Percentiles rank a stretch among this genome's conserved stretches.
Conservation (phyloP, 257 asterid species). For the Ilex aquifolium region DNA sequence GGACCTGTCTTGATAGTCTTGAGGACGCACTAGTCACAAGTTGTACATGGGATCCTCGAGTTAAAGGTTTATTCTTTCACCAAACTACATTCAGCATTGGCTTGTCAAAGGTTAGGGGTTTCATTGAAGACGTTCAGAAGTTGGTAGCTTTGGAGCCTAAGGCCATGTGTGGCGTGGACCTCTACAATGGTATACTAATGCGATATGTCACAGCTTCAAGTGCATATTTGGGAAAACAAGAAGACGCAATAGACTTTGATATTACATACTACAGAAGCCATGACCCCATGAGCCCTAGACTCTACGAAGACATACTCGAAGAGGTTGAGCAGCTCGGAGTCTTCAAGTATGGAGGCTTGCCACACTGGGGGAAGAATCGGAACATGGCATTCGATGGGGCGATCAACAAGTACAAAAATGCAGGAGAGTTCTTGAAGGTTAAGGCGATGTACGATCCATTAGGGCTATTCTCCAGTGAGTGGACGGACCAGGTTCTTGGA, state of each 20-base stretch:
- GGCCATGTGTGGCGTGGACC: constrained; percentile 13
- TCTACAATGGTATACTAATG: constrained; percentile 20
- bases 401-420: constrained; percentile 15
- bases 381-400: constrained; percentile 20
- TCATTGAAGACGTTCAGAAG: constrained; percentile 16
- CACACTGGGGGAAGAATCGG: constrained; percentile 32
- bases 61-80: constrained; percentile 19
- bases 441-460: constrained; percentile 14
- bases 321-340: constrained; percentile 22
- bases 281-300: constrained; percentile 20
- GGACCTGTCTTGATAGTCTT: constrained; percentile 18
- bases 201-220: constrained; percentile 21
- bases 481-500: constrained; percentile 27
- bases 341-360: constrained; percentile 23
- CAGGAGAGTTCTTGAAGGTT: constrained; percentile 19
- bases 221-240: constrained; percentile 25
- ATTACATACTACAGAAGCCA: constrained; percentile 21
- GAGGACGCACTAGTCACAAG: constrained; percentile 13
- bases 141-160: constrained; percentile 12
- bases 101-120: constrained; percentile 18
- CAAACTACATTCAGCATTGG: constrained; percentile 19
- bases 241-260: constrained; percentile 24
- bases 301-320: constrained; percentile 22
- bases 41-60: constrained; percentile 26
- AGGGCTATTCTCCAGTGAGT: constrained; percentile 23